Evolutionary conservation across 1,139 yeast genomes (phyloP).

Genomic region (Debaryomyces psychrophilus): DNA sequence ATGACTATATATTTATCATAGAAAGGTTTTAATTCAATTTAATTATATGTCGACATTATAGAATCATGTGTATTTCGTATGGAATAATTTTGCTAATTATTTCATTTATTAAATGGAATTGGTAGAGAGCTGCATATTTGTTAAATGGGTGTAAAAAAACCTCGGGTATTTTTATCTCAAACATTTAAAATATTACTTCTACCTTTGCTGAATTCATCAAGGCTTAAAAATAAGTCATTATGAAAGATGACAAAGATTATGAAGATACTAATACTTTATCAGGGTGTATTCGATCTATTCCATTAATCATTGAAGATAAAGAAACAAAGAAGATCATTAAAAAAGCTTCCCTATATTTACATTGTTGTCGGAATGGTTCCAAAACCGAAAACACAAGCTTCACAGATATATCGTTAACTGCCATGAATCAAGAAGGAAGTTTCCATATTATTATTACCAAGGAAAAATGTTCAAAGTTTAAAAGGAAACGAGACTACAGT

Average conservation of each 20-base stretch:
- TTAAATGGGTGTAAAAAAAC: background rate
- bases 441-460: conserved; percentile 17
- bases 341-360: conserved; percentile 19
- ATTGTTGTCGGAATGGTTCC: conserved; percentile 8
- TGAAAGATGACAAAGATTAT: background rate
- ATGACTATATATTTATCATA: background rate
- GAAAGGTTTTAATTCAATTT: background rate
- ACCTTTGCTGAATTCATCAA: background rate
- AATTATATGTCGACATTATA: background rate
- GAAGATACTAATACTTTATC: background rate
- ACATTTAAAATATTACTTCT: background rate
- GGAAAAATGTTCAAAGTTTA: conserved; percentile 7
- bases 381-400: conserved; percentile 16
- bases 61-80: too few species aligned
- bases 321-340: conserved; percentile 20
- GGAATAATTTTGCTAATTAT: background rate
- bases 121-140: background rate
- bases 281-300: conserved; percentile 23
- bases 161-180: background rate
- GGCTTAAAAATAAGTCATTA: background rate
- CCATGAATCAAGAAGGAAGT: conserved; percentile 23
- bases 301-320: conserved; percentile 26
- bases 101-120: background rate
- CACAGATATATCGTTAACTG: conserved; percentile 21
- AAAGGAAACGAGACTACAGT: conserved; percentile 9